These are phyloP conservation scores for Knoxia roxburghii DNA, from an alignment of 257 asterid genomes.

Conservation along the genomic window DNA sequence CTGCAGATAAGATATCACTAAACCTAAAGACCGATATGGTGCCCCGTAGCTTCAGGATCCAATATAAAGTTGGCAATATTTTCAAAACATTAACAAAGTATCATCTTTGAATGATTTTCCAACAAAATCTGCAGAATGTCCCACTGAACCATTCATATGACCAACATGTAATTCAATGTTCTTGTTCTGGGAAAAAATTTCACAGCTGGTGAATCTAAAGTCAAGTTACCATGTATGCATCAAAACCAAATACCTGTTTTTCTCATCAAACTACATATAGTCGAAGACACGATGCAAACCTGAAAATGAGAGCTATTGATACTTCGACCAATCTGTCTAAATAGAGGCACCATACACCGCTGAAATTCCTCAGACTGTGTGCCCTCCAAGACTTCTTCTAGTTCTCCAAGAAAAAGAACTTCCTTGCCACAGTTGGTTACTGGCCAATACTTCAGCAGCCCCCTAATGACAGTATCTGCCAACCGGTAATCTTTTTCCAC, in stretches of 20 bases:
- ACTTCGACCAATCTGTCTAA: conserved; percentile 70
- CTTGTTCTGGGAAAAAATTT: neutral
- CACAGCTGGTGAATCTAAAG: neutral
- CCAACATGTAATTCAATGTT: neutral
- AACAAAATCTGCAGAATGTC: neutral
- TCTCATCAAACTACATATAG: neutral
- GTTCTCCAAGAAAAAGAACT: conserved; percentile 81
- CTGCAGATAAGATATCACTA: neutral
- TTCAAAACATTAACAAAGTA: neutral
- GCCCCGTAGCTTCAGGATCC: too few species aligned
- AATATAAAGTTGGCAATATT: neutral
- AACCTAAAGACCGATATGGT: neutral
- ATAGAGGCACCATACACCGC: conserved; percentile 80
- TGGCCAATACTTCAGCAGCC: conserved; percentile 85
- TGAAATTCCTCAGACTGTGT: conserved; percentile 75
- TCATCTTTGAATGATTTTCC: neutral
- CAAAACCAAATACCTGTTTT: neutral
- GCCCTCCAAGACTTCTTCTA: conserved; percentile 78
- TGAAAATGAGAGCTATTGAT: conserved; percentile 85
- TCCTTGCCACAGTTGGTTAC: conserved; percentile 82
- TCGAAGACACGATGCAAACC: conserved; percentile 33
- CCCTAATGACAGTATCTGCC: conserved; percentile 68
- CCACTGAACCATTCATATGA: neutral
- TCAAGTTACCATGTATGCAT: neutral
- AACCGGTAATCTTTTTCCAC: conserved; percentile 86